Evolutionary conservation across 176 grass and related monocot genomes (phyloP).

Genomic region (Olyra latifolia): DNA sequence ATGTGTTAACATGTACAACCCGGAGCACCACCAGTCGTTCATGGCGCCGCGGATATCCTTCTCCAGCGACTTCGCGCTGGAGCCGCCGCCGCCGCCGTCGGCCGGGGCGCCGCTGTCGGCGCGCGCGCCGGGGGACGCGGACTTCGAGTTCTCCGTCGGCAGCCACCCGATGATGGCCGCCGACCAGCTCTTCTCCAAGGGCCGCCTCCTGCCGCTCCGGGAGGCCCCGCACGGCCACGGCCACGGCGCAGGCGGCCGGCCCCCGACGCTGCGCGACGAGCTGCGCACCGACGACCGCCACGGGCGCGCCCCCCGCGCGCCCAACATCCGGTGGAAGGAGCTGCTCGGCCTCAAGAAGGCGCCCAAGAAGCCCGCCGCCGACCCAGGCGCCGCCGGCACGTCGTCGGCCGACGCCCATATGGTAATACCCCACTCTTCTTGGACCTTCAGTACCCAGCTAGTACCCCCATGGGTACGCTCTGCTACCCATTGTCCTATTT

Average conservation of each 20-base stretch:
- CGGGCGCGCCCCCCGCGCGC: slow-evolving; percentile 37
- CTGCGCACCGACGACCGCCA: slow-evolving; percentile 49
- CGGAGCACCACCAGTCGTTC: slow-evolving; percentile 72
- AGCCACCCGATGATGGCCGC: slow-evolving; percentile 93
- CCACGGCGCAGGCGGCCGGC: slow-evolving; percentile 16
- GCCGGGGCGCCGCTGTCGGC: not conserved
- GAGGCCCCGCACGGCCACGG: slow-evolving; percentile 42
- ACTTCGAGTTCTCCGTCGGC: slow-evolving; percentile 97
- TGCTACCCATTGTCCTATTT: slow-evolving; percentile 29
- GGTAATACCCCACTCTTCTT: slow-evolving; percentile 13
- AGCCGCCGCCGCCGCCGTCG: slow-evolving; percentile 52
- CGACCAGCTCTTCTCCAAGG: slow-evolving; percentile 95
- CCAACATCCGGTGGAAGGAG: slow-evolving; percentile 86
- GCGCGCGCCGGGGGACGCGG: slow-evolving; percentile 49
- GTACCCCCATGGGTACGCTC: not conserved
- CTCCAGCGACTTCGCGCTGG: slow-evolving; percentile 89
- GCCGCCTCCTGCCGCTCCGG: slow-evolving; percentile 73
- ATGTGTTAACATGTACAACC: slow-evolving; percentile 91
- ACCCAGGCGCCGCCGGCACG: slow-evolving; percentile 14
- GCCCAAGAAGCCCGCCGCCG: slow-evolving; percentile 49
- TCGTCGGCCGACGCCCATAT: slow-evolving; percentile 37
- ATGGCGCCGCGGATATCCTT: slow-evolving; percentile 92
- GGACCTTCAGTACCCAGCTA: not conserved
- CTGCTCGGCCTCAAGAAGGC: slow-evolving; percentile 87
- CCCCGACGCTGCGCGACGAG: slow-evolving; percentile 70